Conservation (phyloP, 768 basidiomycete genomes). For the Tremella yokohamensis region DNA sequence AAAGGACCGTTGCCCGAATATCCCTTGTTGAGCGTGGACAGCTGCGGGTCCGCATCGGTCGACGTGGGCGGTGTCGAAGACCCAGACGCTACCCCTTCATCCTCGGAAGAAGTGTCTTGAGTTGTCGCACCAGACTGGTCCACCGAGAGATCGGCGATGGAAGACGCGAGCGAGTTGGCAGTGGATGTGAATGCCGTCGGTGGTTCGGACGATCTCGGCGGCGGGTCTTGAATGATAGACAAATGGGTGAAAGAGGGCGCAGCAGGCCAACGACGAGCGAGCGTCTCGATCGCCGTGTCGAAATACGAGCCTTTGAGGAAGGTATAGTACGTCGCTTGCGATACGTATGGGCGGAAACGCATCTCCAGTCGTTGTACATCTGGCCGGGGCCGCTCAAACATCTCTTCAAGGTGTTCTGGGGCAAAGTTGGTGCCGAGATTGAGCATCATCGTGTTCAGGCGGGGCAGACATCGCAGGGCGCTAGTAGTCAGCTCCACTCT, state of each 20-base stretch:
- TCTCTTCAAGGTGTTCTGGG: slow-evolving; percentile 75
- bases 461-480: slow-evolving; percentile 61
- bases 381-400: slow-evolving; percentile 58
- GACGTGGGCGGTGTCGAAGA: slow-evolving; percentile 36
- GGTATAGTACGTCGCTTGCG: slow-evolving; percentile 72
- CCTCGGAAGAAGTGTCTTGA: slow-evolving; percentile 17
- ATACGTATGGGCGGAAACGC: slow-evolving; percentile 75
- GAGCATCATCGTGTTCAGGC: slow-evolving; percentile 58
- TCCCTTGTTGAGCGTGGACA: slow-evolving; percentile 27
- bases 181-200: slow-evolving; percentile 14
- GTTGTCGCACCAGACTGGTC: slow-evolving; percentile 14
- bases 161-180: slow-evolving; percentile 20
- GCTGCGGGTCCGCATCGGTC: slow-evolving; percentile 44
- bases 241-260: slow-evolving; percentile 47
- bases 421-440: slow-evolving; percentile 75
- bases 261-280: slow-evolving; percentile 62
- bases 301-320: slow-evolving; percentile 79
- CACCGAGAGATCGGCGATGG: slow-evolving; percentile 35
- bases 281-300: slow-evolving; percentile 63
- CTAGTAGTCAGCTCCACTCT: slow-evolving; percentile 12
- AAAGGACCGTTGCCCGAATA: slow-evolving; percentile 51
- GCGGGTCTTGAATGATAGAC: slow-evolving; percentile 52
- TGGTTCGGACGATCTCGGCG: slow-evolving; percentile 34
- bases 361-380: slow-evolving; percentile 60
- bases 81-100: slow-evolving; percentile 17